phyloP scores from a whole-genome alignment of 768 basidiomycete species.

The Termitomyces titanicus region DNA sequence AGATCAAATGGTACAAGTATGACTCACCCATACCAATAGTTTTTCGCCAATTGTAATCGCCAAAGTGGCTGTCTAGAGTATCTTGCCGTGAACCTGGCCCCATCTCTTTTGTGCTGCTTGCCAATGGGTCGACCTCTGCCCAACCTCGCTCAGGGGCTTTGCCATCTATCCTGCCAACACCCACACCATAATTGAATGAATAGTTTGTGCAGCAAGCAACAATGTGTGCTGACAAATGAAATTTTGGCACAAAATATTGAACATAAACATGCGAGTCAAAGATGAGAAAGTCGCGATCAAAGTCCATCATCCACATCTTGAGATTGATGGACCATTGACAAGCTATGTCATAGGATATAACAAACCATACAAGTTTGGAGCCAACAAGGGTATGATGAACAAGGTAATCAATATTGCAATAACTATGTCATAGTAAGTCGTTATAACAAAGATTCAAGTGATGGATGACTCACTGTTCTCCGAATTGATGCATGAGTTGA shows the following conservation, averaged over 20 bases:
- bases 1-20: background rate
- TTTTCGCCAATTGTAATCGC: background rate
- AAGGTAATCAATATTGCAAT: conserved; percentile 34
- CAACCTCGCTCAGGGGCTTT: conserved; percentile 29
- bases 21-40: background rate
- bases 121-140: conserved; percentile 22
- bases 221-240: conserved; percentile 22
- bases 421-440: conserved; percentile 16
- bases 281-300: conserved; percentile 1
- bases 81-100: conserved; percentile 26
- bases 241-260: conserved; percentile 23
- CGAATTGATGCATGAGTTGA: too few species aligned
- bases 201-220: conserved; percentile 17
- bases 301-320: conserved; percentile 7
- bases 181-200: conserved; percentile 19
- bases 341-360: background rate
- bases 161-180: conserved; percentile 29
- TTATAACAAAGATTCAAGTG: background rate
- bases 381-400: conserved; percentile 20
- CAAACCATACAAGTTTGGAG: background rate
- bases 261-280: background rate
- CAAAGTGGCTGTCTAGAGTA: conserved; percentile 24
- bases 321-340: background rate
- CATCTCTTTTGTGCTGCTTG: conserved; percentile 33
- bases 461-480: too few species aligned